Percentiles rank a stretch among this genome's conserved stretches.
phyloP scores from a whole-genome alignment of 345 rosid species.

The Kernera saxatilis region DNA sequence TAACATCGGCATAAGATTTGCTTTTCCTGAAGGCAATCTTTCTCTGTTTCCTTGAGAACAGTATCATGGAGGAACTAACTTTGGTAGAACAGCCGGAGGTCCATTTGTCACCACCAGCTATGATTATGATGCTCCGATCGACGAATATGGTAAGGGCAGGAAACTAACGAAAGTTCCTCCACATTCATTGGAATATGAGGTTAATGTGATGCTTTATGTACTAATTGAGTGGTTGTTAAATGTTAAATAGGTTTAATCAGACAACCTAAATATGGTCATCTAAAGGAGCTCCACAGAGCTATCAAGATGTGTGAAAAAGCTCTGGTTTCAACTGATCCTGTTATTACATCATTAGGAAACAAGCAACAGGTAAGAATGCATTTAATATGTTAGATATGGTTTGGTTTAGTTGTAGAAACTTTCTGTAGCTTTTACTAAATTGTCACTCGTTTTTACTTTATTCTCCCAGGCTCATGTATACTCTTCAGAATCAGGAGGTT shows the following conservation, averaged over 20 bases:
- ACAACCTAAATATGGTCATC: constrained; percentile 94
- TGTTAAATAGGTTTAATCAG: constrained; percentile 68
- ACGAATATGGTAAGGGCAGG: constrained; percentile 79
- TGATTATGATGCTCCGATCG: constrained; percentile 95
- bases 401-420: background rate
- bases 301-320: constrained; percentile 92
- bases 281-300: constrained; percentile 93
- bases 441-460: background rate
- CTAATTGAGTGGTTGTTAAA: constrained; percentile 17
- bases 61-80: constrained; percentile 99
- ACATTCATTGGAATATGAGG: background rate
- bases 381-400: background rate
- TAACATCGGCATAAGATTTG: background rate
- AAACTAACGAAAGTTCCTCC: background rate
- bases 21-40: background rate
- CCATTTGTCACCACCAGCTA: constrained; percentile 97
- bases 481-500: constrained; percentile 71
- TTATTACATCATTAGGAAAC: constrained; percentile 73
- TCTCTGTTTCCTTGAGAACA: constrained; percentile 34
- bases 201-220: background rate
- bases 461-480: constrained; percentile 70
- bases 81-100: constrained; percentile 97
- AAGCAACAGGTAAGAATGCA: constrained; percentile 64
- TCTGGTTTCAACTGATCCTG: constrained; percentile 77
- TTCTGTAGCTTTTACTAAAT: constrained; percentile 11